These are phyloP conservation scores for Lasiodiplodia theobromae DNA, from an alignment of 2,329 filamentous ascomycete species.

Conservation along the genomic window DNA sequence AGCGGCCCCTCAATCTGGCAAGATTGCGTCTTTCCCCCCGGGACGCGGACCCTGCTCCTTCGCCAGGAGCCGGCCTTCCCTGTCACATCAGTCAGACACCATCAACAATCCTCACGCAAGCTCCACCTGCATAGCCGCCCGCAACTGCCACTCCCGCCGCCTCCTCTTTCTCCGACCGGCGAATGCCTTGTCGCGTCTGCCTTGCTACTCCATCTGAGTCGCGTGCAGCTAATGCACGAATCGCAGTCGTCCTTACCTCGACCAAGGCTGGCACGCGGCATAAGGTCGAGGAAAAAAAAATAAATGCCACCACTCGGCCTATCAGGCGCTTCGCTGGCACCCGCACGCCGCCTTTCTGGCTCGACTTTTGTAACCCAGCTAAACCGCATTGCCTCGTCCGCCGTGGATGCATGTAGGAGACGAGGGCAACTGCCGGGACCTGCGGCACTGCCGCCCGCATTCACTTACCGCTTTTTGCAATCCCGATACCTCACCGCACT, in stretches of 20 bases:
- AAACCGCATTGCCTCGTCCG: conserved; percentile 14
- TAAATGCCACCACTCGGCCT: neutral
- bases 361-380: conserved; percentile 15
- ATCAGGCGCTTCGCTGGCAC: neutral
- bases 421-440: conserved; percentile 14
- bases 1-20: conserved; percentile 26
- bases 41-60: conserved; percentile 4
- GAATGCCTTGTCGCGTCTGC: neutral
- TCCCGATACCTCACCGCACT: neutral
- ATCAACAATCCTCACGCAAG: conserved; percentile 10
- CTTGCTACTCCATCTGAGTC: conserved; percentile 7
- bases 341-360: neutral
- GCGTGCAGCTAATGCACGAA: conserved; percentile 11
- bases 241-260: neutral
- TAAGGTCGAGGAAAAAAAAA: neutral
- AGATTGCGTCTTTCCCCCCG: conserved; percentile 26
- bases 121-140: conserved; percentile 17
- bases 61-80: conserved; percentile 3
- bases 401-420: neutral
- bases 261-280: neutral
- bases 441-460: conserved; percentile 12
- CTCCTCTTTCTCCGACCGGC: neutral
- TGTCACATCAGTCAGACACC: conserved; percentile 1
- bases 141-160: conserved; percentile 18
- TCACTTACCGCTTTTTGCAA: conserved; percentile 12